These are phyloP conservation scores for Ambispora gerdemannii DNA, from an alignment of 192 early-diverging fungal genomes.

Conservation along the genomic window DNA sequence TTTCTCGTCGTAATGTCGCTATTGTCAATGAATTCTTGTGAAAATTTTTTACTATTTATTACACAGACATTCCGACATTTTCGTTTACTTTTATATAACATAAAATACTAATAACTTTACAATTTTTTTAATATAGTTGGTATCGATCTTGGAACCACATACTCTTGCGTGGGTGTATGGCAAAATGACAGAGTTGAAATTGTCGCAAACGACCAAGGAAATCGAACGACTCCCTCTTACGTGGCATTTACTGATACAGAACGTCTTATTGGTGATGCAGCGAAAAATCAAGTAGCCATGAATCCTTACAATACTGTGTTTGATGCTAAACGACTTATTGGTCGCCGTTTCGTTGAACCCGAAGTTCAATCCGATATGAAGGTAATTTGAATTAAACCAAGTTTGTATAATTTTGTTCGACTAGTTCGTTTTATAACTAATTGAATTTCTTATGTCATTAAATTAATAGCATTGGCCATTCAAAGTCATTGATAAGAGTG, in stretches of 20 bases:
- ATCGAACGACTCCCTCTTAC: conserved; percentile 97
- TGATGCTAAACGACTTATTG: conserved; percentile 98
- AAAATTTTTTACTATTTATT: not conserved
- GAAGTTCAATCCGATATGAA: conserved; percentile 99
- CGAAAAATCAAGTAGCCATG: conserved; percentile 99
- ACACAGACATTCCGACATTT: too few relatives aligned
- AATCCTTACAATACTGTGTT: conserved; percentile 99
- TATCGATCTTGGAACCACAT: conserved; percentile 98
- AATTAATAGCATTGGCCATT: conserved; percentile 82
- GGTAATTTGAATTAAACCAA: not conserved
- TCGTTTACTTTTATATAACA: too few relatives aligned
- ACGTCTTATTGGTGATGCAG: conserved; percentile 98
- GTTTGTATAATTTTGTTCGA: not conserved
- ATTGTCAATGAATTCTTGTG: not conserved
- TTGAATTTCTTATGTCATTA: not conserved
- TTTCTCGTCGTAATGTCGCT: too few relatives aligned
- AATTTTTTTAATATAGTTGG: too few relatives aligned
- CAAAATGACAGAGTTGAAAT: conserved; percentile 86
- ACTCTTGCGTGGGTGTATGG: conserved; percentile 87
- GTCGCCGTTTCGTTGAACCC: conserved; percentile 84
- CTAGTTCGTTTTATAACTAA: not conserved
- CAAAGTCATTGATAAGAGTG: conserved; percentile 85
- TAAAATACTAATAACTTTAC: too few relatives aligned
- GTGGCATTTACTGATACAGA: conserved; percentile 96
- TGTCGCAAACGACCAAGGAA: conserved; percentile 99